phyloP scores from a whole-genome alignment of 73 alveolate species.

The Tetrahymena thermophila region DNA sequence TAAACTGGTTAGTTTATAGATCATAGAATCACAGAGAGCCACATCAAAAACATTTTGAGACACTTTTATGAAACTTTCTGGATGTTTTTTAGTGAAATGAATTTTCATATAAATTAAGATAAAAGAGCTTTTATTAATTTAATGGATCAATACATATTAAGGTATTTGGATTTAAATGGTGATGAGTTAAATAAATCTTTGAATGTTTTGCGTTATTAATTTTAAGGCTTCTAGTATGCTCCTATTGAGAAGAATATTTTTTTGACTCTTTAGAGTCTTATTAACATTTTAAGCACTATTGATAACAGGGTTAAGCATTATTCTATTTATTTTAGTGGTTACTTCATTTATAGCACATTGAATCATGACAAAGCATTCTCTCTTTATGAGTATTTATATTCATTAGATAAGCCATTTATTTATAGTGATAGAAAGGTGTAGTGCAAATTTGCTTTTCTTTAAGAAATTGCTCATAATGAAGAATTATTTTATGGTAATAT shows the following conservation, averaged over 20 bases:
- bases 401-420: background rate
- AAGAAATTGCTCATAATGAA: background rate
- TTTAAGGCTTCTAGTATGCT: background rate
- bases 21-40: background rate
- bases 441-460: background rate
- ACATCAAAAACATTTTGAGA: background rate
- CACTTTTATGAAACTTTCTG: background rate
- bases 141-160: background rate
- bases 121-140: background rate
- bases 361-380: background rate
- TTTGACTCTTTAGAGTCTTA: background rate
- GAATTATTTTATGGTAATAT: background rate
- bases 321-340: background rate
- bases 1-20: background rate
- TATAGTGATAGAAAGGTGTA: background rate
- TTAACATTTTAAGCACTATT: background rate
- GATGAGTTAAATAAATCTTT: background rate
- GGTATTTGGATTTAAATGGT: background rate
- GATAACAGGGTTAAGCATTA: background rate
- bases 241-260: background rate
- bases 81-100: background rate
- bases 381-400: background rate
- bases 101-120: background rate
- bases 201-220: background rate
- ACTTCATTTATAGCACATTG: background rate